Conservation (phyloP, 2,329 filamentous ascomycete species). For the Ciborinia camelliae region DNA sequence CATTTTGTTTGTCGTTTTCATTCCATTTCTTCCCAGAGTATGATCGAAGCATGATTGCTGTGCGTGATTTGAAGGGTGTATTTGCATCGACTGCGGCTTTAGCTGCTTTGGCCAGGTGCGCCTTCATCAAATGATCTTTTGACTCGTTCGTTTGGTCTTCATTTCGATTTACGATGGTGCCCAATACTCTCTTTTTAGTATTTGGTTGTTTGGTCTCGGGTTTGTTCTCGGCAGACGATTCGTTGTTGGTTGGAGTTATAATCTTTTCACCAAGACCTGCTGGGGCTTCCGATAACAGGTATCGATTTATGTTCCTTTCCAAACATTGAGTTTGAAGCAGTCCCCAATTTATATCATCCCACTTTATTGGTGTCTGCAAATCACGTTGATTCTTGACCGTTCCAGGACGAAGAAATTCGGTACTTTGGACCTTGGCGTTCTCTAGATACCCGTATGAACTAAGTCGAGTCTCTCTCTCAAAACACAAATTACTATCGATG, state of each 20-base stretch:
- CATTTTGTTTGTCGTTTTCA: slow-evolving; percentile 72
- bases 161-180: not conserved
- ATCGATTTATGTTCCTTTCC: slow-evolving; percentile 60
- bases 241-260: not conserved
- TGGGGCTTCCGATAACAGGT: not conserved
- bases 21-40: slow-evolving; percentile 74
- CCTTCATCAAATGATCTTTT: not conserved
- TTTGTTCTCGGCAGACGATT: not conserved
- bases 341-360: slow-evolving; percentile 68
- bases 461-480: slow-evolving; percentile 66
- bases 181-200: not conserved
- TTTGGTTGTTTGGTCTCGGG: not conserved
- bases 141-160: not conserved
- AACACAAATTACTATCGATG: slow-evolving; percentile 62
- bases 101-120: not conserved
- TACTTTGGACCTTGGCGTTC: slow-evolving; percentile 19
- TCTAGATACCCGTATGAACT: slow-evolving; percentile 60
- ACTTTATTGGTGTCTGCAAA: slow-evolving; percentile 42
- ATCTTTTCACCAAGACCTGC: not conserved
- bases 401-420: not conserved
- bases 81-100: not conserved
- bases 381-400: not conserved
- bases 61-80: slow-evolving; percentile 45
- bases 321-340: slow-evolving; percentile 64
- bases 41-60: slow-evolving; percentile 71